Conservation (phyloP, 495 filamentous ascomycete genomes). For the Aspergillus ellipticus region DNA sequence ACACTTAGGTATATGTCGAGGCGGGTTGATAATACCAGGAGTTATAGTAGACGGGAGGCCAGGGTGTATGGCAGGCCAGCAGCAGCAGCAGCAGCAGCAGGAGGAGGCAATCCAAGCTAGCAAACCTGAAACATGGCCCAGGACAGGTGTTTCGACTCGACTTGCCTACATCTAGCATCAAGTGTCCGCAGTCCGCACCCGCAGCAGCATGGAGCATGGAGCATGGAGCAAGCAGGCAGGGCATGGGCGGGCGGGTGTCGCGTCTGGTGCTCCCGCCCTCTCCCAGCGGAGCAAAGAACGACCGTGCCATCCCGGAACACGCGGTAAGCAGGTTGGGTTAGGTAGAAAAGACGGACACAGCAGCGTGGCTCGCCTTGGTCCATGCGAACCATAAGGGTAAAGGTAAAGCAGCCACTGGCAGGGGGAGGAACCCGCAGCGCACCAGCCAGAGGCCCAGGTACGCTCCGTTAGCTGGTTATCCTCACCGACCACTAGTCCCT, state of each 20-base stretch:
- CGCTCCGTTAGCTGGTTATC: neutral
- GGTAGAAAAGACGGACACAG: slow-evolving; percentile 2
- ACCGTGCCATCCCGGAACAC: neutral
- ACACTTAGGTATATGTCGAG: neutral
- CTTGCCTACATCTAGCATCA: neutral
- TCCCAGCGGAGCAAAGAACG: neutral
- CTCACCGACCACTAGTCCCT: slow-evolving; percentile 11
- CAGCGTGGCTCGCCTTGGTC: neutral
- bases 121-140: slow-evolving; percentile 6
- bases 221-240: neutral
- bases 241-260: neutral
- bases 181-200: neutral
- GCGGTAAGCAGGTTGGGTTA: neutral
- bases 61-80: slow-evolving; percentile 1
- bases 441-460: slow-evolving; percentile 4
- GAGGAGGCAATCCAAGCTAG: neutral
- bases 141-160: slow-evolving; percentile 7
- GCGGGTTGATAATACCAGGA: neutral
- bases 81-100: neutral
- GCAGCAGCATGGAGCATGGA: neutral
- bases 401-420: slow-evolving; percentile 4
- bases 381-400: slow-evolving; percentile 3
- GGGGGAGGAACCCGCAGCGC: neutral
- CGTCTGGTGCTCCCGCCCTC: neutral
- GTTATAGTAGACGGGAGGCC: neutral